Evolutionary conservation across 2,329 filamentous ascomycete species (phyloP), one percentile per base, ranked within the genome.

Genomic region (Chaetomiaceae sp.): DNA sequence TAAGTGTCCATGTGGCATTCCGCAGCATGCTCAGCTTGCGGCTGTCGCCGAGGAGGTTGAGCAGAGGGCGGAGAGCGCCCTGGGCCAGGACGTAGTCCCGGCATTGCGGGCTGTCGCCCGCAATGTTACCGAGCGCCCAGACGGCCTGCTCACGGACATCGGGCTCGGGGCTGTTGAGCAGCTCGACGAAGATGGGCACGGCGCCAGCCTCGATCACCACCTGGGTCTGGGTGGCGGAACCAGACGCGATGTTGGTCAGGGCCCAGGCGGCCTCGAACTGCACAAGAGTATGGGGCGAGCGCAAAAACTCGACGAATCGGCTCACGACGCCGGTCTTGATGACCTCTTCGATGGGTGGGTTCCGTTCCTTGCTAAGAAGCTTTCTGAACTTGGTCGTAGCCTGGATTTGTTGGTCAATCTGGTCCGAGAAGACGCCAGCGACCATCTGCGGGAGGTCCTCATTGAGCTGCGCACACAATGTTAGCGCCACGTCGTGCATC

Each of bases 181-280:
- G 79, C 74, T 98, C 91, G 56, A 97, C 91, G 61, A 98, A 98
- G 67, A 98, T 98, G 47, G 93, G 93, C 34, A 98, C 93, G 55
- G 93, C 93, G 59, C 93, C 93, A 53, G 93, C 91, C 71, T 97
- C 91, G 62, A 98, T 98, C 57, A 98, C 93, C 43, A 97, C 93
- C 71, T 98, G 93, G 53, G 93, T 98, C 74, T 98, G 93, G 59
- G 88, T 86, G 50, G 93, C 93, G 49, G 91, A 97, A 53, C 93
- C 93, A 40, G 91, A 97, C 52, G 93, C 93, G 69, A 98, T 98
- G 76, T 98, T 98, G 75, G 93, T 98, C 64, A 98, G 75, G 54
- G 93, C 93, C 93, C 93, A 98, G 35, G 93, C 93, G 62, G 93
- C 93, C 76, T 98, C 93, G 65, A 98, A 98, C 71, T 98, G 93